These are phyloP conservation scores for Rhizoclosmatium globosum DNA, from an alignment of 192 early-diverging fungal species.

Conservation along the genomic window DNA sequence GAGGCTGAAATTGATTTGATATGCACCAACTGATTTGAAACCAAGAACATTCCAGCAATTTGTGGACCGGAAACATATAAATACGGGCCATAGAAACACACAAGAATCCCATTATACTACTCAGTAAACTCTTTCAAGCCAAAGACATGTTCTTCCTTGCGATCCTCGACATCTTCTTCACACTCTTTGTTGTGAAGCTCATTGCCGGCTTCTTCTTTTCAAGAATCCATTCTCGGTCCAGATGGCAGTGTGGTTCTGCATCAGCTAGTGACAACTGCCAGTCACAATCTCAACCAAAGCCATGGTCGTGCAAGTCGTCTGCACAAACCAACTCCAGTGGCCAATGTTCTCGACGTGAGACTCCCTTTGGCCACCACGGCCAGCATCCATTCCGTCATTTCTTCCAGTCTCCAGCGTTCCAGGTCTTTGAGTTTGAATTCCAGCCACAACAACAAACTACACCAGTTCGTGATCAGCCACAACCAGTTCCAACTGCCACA, in stretches of 20 bases:
- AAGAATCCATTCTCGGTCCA: background rate
- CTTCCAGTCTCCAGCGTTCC: background rate
- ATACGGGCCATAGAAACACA: background rate
- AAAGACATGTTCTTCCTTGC: slow-evolving; percentile 18
- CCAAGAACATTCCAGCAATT: no score
- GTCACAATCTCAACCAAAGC: background rate
- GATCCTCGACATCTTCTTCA: slow-evolving; percentile 18
- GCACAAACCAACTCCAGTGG: background rate
- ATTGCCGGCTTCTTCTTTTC: slow-evolving; percentile 13
- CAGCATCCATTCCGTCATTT: background rate
- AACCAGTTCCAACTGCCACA: background rate
- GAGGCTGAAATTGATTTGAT: no score
- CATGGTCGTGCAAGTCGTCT: background rate
- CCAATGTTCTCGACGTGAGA: background rate
- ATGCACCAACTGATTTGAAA: no score
- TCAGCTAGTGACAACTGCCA: background rate
- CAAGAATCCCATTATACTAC: background rate
- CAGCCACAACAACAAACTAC: background rate
- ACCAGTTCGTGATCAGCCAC: background rate
- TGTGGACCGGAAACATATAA: background rate
- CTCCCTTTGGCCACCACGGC: background rate
- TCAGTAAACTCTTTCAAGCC: background rate
- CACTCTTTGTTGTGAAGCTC: slow-evolving; percentile 11
- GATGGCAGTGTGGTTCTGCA: background rate
- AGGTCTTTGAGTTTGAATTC: background rate